Base-by-base conservation (phyloP, 371 early-diverging fungal species). In the Zancudomyces culisetae region DNA sequence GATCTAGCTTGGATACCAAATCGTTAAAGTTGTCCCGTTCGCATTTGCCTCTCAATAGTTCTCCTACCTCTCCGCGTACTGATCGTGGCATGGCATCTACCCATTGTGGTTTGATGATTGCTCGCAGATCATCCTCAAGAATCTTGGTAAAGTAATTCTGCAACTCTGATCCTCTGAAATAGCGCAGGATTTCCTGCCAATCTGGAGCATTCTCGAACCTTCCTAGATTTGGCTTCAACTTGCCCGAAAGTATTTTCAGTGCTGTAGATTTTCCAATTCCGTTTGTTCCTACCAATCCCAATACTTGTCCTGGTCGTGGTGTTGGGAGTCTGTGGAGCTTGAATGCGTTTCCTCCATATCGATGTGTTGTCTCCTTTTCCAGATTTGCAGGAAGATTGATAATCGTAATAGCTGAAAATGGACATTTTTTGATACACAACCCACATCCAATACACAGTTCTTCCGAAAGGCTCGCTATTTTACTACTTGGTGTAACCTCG, bases 71-170 rank as follows among this genome's bases (percentile, higher is more conserved):
- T 48, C 92, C 93, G 54, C 78, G 77, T 26, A 95, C 81, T 19
- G 81, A 81, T 66, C 80, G 82, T 18, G 97, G 90, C 54, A 98
- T 82, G 57, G 80, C 79, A 70, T 98, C 99, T 49, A 98, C 97
- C 63, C 92, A 97, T 75, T 99, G 99, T 20, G 45, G 45, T 21
- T 21, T 21, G n/a, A 26, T 49, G 54, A 90, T 77, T 35, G 95
- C 87, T 69, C 80, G 85, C 66, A 96, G 63, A 70, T 93, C 82
- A 61, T 97, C 94, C 68, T 92, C 94, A 51, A 99, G 71, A 60
- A 98, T 85, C 73, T 93, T 94, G 55, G 92, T 95, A 64, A 99
- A 98, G 77, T 90, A 99, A 74, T 92, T 96, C 62, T 98, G 98
- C 55, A 99, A 73, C 73, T 98, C 99, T 26, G 89, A 88, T 54